These are phyloP conservation scores for Kappamyces sp. DNA, from an alignment of 192 early-diverging fungal species.

Conservation along the genomic window DNA sequence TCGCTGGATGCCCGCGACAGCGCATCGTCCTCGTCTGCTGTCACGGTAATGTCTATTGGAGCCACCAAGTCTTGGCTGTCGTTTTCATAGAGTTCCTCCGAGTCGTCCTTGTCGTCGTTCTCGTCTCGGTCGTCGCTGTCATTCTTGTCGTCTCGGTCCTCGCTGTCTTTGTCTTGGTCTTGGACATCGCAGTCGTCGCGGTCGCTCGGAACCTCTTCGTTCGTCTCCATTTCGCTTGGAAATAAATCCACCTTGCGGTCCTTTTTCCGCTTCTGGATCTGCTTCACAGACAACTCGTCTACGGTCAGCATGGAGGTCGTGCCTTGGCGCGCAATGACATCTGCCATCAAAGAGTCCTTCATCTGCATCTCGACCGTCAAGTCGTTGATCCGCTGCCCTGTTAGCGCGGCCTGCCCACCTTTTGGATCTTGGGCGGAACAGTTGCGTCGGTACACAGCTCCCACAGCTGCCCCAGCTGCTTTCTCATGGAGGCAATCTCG, in stretches of 20 bases:
- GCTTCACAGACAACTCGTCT: constrained; percentile 3
- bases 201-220: too few species aligned
- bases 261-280: constrained; percentile 1
- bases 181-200: too few species aligned
- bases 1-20: too few species aligned
- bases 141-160: too few species aligned
- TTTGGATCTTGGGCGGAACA: constrained; percentile 5
- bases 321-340: constrained; percentile 4
- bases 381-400: constrained; percentile 5
- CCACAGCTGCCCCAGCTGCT: constrained; percentile 6
- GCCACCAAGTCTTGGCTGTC: too few species aligned
- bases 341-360: constrained; percentile 12
- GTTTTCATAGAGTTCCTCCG: too few species aligned
- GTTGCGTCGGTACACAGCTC: neutral
- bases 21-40: too few species aligned
- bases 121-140: too few species aligned
- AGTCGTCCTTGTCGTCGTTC: too few species aligned
- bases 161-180: too few species aligned
- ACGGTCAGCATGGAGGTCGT: neutral
- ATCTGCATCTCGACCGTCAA: constrained; percentile 8
- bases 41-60: too few species aligned
- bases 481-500: constrained; percentile 9
- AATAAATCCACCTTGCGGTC: constrained; percentile 7
- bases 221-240: neutral
- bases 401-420: neutral